Base-by-base conservation (phyloP, 1,139 yeast genomes). In the Geotrichum macrosporum region DNA sequence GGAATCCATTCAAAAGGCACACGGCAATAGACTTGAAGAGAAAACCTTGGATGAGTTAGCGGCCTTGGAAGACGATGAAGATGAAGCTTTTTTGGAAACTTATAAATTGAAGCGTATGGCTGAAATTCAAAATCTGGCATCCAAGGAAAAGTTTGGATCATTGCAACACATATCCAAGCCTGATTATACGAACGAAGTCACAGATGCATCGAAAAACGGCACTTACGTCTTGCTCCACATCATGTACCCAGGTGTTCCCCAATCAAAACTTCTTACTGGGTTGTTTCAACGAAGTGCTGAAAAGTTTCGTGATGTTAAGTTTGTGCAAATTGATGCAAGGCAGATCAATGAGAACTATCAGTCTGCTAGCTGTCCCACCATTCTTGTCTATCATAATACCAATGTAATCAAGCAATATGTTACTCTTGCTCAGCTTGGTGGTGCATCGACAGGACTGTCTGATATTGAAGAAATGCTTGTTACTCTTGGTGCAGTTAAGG, bases 271-370 rank as follows among this genome's bases (percentile, higher is more conserved):
- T 12, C 69, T 88, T 42, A 68, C 80, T 0, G 74, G 79, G 1
- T 61, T 84, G 24, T 72, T 84, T 52, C 64, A 49, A 20, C 56
- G 68, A n/a, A 53, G 57, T 1, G 72, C 73, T 4, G 62, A 62
- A 9, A 59, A 60, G 46, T 68, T 65, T 53, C 48, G 57, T n/a
- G 96, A 92, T 58, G 68, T 92, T 58, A 92, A 92, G 66, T 83
- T 92, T 61, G 92, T 89, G 37, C 96, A 92, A 56, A 92, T 92
- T 44, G 84, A 86, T 12, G 96, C 86, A 18, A 75, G 78, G 53
- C 79, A 96, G 64, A 94, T 96, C 50, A 84, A 89, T 54, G 97
- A 89, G 59, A 80, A 82, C 61, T 92, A 89, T 63, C 96, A 97
- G 0, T 89, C 86, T 26, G 65, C 76, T 34, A 89, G 86, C 66